These are phyloP conservation scores for Citrus hindsii DNA, from an alignment of 345 rosid species.

Conservation along the genomic window DNA sequence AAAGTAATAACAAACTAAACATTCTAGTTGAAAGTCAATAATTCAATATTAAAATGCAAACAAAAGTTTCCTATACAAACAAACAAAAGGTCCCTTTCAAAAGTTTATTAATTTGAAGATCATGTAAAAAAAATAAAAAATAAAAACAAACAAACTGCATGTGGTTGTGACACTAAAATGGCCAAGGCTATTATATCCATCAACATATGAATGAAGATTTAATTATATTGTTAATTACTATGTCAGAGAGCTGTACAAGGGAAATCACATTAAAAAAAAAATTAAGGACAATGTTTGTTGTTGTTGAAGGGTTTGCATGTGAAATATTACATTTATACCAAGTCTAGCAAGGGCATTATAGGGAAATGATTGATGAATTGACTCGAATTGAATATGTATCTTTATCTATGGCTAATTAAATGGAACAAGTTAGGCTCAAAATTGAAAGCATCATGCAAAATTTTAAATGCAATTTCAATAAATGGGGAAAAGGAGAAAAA, in stretches of 20 bases:
- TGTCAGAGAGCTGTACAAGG: neutral
- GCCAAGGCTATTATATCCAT: neutral
- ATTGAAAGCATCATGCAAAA: neutral
- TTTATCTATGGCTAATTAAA: neutral
- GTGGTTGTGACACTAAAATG: neutral
- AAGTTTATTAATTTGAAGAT: too few relatives aligned
- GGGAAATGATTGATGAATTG: neutral
- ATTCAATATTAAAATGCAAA: too few relatives aligned
- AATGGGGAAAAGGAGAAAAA: neutral
- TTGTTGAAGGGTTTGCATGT: neutral
- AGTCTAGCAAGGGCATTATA: neutral
- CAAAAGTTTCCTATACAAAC: too few relatives aligned
- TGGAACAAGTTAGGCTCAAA: slow-evolving; percentile 9
- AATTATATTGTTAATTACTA: neutral
- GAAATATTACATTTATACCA: neutral
- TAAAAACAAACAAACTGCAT: neutral
- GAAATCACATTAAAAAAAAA: too few relatives aligned
- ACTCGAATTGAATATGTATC: neutral
- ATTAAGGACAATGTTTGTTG: neutral
- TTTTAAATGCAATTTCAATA: neutral
- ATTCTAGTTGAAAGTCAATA: too few relatives aligned
- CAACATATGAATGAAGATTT: neutral
- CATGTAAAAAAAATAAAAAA: too few relatives aligned
- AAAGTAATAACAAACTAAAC: too few relatives aligned
- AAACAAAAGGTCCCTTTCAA: too few relatives aligned